Percentiles rank a stretch among this genome's conserved stretches.
Evolutionary conservation across 352 stramenopile species (phyloP).

Genomic region (Phytopythium chamaehyphon): DNA sequence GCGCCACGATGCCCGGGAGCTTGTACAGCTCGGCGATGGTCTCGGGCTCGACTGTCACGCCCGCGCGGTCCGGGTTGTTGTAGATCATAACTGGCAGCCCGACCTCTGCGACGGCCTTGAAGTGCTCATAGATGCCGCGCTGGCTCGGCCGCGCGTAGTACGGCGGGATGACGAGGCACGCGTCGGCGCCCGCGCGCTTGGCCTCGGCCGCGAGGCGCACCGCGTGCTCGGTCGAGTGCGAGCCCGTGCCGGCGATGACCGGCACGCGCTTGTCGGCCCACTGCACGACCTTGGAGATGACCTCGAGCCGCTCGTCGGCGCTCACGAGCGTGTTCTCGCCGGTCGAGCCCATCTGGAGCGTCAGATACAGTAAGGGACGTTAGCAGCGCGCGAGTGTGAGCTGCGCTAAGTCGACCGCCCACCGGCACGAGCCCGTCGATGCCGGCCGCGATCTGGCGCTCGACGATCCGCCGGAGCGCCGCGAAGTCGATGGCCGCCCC

Average conservation of each 20-base stretch:
- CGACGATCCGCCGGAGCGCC: constrained; percentile 83
- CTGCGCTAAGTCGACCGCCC: constrained; percentile 3
- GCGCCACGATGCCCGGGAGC: constrained; percentile 91
- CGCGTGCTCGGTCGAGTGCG: constrained; percentile 80
- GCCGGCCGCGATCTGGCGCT: constrained; percentile 86
- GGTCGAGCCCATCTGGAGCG: constrained; percentile 88
- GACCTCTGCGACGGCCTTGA: constrained; percentile 68
- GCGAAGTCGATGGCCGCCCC: constrained; percentile 89
- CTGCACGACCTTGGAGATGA: constrained; percentile 88
- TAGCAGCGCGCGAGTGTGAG: neutral
- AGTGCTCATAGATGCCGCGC: constrained; percentile 91
- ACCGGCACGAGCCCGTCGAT: constrained; percentile 95
- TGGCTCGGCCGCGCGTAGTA: constrained; percentile 98
- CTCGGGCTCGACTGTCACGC: constrained; percentile 89
- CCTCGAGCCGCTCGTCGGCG: constrained; percentile 89
- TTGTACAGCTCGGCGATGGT: constrained; percentile 89
- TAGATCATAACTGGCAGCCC: constrained; percentile 94
- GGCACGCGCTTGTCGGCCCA: constrained; percentile 77
- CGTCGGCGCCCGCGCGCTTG: constrained; percentile 91
- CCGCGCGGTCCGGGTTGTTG: constrained; percentile 96
- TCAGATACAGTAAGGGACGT: neutral
- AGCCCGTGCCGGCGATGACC: constrained; percentile 94
- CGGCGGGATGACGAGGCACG: constrained; percentile 92
- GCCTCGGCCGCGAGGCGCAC: constrained; percentile 68
- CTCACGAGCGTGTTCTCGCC: constrained; percentile 92